Evolutionary conservation across 192 early-diverging fungal genomes (phyloP), one percentile per base, ranked within the genome.

Genomic region (Podila clonocystis): DNA sequence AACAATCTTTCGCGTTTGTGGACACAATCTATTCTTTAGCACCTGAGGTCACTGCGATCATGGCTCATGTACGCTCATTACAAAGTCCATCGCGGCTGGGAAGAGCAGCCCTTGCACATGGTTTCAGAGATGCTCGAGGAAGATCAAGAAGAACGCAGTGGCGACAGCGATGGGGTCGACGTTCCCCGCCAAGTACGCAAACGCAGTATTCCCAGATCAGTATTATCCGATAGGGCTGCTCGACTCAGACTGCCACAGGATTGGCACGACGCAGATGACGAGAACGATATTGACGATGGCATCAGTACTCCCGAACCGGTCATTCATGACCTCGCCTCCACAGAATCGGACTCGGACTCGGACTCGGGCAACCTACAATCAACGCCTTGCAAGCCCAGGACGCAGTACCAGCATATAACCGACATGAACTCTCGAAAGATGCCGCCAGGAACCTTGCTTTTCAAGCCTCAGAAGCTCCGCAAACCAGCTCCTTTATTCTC

Each of bases 101-200:
- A 79, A 38, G 76, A 79, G 36, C 76, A 79, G 59, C 76, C 76
- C 7, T 29, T 79, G 20, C 76, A 72, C 41, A 63, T 79, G 33
- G 70, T 79, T 28, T 11, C 60, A 6, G 76, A 79, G 52, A 38
- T 79, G 48, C 72, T 79, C 50, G 76, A 72, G 20, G 76, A 79
- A 2, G 57, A 58, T 45, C 38, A 63, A 0, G 70, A 72, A 7
- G 69, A 79, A 4, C 34, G 13, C 9, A 41, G 36, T 19, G 45
- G 29, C n/a, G 48, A 41, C 38, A 65, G 34, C 48, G 59, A 33
- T 3, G 59, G 34, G 9, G 9, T n/a, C 24, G 52, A 55, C 11
- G 22, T 4, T 17, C 52, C 20, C 0, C 8, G 52, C n/a, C 52
- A 7, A 24, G 20, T 22, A 9, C 22, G 22, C 50, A 55, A 15